A percentile compares a stretch with the other conserved stretches of the same genome.
phyloP scores from a whole-genome alignment of 2,329 filamentous ascomycete genomes.

The Trichoderma lentiforme region DNA sequence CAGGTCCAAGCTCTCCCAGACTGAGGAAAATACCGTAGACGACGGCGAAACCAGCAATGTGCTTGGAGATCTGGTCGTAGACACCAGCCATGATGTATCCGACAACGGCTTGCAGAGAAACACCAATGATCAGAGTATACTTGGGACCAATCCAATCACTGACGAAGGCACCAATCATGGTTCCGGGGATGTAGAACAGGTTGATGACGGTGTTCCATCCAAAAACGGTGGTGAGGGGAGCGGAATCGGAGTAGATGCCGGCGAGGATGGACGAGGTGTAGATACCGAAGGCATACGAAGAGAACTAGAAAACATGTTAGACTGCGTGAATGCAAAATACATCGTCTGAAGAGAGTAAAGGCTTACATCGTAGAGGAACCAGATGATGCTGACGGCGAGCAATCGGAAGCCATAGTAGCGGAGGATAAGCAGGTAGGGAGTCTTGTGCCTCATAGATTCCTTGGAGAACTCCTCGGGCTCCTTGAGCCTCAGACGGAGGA shows the following conservation, averaged over 20 bases:
- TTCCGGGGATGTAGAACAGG: slow-evolving; percentile 83
- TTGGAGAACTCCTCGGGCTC: slow-evolving; percentile 76
- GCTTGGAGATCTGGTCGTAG: slow-evolving; percentile 65
- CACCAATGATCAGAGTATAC: slow-evolving; percentile 67
- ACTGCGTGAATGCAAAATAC: rapidly evolving
- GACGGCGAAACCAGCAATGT: slow-evolving; percentile 37
- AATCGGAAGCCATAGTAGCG: slow-evolving; percentile 73
- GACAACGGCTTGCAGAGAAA: slow-evolving; percentile 68
- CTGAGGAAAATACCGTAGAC: slow-evolving; percentile 39
- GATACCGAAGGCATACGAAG: slow-evolving; percentile 78
- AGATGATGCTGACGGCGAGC: slow-evolving; percentile 67
- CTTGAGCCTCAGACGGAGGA: slow-evolving; percentile 67
- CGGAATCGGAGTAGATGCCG: slow-evolving; percentile 56
- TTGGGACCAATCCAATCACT: slow-evolving; percentile 78
- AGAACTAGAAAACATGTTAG: slow-evolving; percentile 51
- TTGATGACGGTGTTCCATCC: slow-evolving; percentile 90
- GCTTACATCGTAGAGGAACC: slow-evolving; percentile 76
- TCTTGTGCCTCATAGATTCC: slow-evolving; percentile 63
- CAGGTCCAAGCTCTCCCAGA: slow-evolving; percentile 63
- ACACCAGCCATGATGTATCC: slow-evolving; percentile 87
- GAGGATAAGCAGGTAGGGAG: slow-evolving; percentile 53
- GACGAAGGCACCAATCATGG: slow-evolving; percentile 70
- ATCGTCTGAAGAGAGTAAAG: neutral
- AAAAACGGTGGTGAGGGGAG: slow-evolving; percentile 71
- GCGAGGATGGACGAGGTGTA: slow-evolving; percentile 74